These are phyloP conservation scores for Nemania serpens DNA, from an alignment of 2,329 filamentous ascomycete genomes.

Conservation along the genomic window DNA sequence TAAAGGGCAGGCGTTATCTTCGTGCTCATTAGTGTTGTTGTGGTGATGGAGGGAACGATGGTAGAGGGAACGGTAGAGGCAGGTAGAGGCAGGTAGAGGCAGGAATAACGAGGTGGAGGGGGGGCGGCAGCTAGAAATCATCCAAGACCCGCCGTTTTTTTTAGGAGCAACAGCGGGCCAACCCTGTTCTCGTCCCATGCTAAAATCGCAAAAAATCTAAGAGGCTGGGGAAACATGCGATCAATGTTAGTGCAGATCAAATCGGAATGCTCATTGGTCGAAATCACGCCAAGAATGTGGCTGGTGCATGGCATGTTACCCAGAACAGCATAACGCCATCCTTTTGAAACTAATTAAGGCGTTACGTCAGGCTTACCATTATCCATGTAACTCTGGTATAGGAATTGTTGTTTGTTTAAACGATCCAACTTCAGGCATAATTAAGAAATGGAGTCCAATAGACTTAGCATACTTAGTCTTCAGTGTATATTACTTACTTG, in stretches of 20 bases:
- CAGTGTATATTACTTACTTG: too few relatives aligned
- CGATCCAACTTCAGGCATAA: too few relatives aligned
- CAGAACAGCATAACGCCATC: conserved; percentile 15
- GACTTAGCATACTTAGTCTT: too few relatives aligned
- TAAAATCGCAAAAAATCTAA: conserved; percentile 25
- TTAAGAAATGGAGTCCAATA: too few relatives aligned
- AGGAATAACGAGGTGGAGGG: too few relatives aligned
- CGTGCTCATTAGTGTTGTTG: conserved; percentile 6
- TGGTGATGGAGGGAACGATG: conserved; percentile 12
- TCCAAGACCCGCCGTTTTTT: conserved; percentile 25
- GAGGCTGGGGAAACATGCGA: conserved; percentile 27
- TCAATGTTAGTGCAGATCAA: background rate
- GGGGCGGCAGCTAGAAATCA: conserved; percentile 27
- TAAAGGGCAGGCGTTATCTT: conserved; percentile 12
- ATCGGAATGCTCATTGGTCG: conserved; percentile 14
- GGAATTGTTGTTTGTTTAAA: too few relatives aligned
- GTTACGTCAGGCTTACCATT: too few relatives aligned
- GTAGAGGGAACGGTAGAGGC: too few relatives aligned
- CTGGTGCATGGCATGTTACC: conserved; percentile 22
- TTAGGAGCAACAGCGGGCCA: conserved; percentile 29
- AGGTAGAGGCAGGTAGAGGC: too few relatives aligned
- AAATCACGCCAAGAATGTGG: conserved; percentile 20
- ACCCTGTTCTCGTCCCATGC: conserved; percentile 22
- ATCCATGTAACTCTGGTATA: too few relatives aligned
- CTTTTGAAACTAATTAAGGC: conserved; percentile 8